Base-by-base conservation (phyloP, 257 asterid species). In the Solanum piurae region DNA sequence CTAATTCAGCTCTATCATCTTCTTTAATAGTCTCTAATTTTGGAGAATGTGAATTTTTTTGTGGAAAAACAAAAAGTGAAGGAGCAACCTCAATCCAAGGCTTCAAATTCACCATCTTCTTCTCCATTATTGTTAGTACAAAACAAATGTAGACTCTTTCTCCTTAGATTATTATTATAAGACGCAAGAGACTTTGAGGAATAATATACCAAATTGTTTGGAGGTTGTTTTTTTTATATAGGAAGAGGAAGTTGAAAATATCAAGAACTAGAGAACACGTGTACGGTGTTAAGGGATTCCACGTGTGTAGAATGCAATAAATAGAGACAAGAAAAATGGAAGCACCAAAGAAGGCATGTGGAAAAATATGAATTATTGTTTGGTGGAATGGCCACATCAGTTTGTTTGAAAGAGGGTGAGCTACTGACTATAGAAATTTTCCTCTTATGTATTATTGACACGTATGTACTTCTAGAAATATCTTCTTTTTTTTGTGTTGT, bases 21-120 rank as follows among this genome's bases (percentile, higher is more conserved):
- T 92, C 94, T 66, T 46, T 29, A 49, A 92, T 92, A 49, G 94
- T 90, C 87, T 90, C 94, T 1, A 92, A 92, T 84, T 79, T 90
- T 1, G 94, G 94, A 44, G 55, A 42, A 86, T 88, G 95, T 12
- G 89, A 90, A 12, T 87, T 89, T 29, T 89, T 93, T 16, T 62
- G 76, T 3, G 92, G 92, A 31, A 31, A 69, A 18, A 90, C 18
- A 18, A 92, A 16, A 12, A 75, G 91, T 6, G 89, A 37, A 18
- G 94, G 94, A 8, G 91, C 94, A 1, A 86, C 85, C 37, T 92
- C 94, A 49, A 88, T 60, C 92, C 92, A 91, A 4, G 36, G 82
- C 73, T 46, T 84, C 27, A 71, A 44, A 12, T 86, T 44, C 23
- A 79, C 80, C 84, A 33, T 73, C 69, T 40, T 34, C 75, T 37